Base-by-base conservation (phyloP, 2,329 filamentous ascomycete species). In the Aspergillus phoenicis region DNA sequence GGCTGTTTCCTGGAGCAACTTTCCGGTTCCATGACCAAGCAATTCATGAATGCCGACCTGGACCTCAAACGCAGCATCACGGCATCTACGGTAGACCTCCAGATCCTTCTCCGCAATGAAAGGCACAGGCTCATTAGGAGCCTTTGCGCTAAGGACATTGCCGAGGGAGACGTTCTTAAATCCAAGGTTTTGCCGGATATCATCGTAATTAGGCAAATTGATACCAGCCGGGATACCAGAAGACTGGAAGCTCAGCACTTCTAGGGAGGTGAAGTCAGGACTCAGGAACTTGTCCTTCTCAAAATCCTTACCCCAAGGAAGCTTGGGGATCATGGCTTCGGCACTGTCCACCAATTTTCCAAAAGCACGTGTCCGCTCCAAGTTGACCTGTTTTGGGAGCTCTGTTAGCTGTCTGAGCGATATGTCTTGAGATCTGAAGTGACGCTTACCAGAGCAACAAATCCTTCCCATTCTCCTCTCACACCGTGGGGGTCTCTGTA, bases 231-330 rank as follows among this genome's bases (percentile, higher is more conserved):
- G 86, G 51, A 88, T 86, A 60, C 85, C 86, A 57, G 82, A 85
- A 8, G 85, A 84, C 22, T 85, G 84, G 68, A 97, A 97, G 0
- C 90, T 92, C 62, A 97, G 78, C 2, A 97, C 93, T 75, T 99
- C 95, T 1, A 98, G 83, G 8, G 91, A 95, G 0, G 95, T 98
- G 73, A 99, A 99, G 75, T 99, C 95, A 0, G 95, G 95, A 56
- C 91, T 94, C 38, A 96, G 79, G 77, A 99, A 99, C 71, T 90
- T 93, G 81, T 97, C 93, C 78, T 98, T 98, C 75, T 99, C 95
- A 67, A 98, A 99, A 0, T 91, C 90, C 51, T 86, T 85, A 38
- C 83, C 81, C 95, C 95, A 99, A 0, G 95, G 95, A 13, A 99
- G 81, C 64, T 96, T 87, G 6, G 93, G 91, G 55, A 99, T 97